Evolutionary conservation across 1,284 basidiomycete genomes (phyloP).

Genomic region (Cryptococcus wingfieldii): DNA sequence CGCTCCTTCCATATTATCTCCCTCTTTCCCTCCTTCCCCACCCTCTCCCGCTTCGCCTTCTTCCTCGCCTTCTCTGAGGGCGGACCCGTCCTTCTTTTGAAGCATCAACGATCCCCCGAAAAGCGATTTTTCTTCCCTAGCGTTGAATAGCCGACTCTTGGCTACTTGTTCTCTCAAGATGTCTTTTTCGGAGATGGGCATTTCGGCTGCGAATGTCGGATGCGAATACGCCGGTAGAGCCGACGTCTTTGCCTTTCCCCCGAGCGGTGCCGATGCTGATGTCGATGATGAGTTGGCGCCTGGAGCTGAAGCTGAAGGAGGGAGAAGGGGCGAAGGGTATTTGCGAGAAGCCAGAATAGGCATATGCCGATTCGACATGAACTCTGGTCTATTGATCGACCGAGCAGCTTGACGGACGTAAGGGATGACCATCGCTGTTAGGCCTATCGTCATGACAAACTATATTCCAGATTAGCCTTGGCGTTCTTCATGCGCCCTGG

Average conservation of each 20-base stretch:
- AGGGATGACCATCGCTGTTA: constrained; percentile 35
- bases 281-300: no score
- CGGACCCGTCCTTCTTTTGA: no score
- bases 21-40: neutral
- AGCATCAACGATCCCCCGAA: constrained; percentile 16
- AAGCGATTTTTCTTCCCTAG: constrained; percentile 26
- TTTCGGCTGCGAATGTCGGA: neutral
- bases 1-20: constrained; percentile 1
- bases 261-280: neutral
- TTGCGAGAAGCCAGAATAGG: neutral
- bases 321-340: neutral
- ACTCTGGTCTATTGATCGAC: constrained; percentile 20
- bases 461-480: constrained; percentile 2
- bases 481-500: neutral
- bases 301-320: neutral
- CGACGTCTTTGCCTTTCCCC: neutral
- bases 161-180: neutral
- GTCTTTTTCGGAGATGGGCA: neutral
- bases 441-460: constrained; percentile 37
- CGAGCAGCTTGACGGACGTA: constrained; percentile 34
- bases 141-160: constrained; percentile 23
- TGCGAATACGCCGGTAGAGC: neutral
- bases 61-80: constrained; percentile 9
- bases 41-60: neutral
- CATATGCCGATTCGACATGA: constrained; percentile 22